Percentiles rank a stretch among this genome's conserved stretches.
Conservation (phyloP, 805 yeast genomes). For the Sugiyamaella boreocaroliniensis region DNA sequence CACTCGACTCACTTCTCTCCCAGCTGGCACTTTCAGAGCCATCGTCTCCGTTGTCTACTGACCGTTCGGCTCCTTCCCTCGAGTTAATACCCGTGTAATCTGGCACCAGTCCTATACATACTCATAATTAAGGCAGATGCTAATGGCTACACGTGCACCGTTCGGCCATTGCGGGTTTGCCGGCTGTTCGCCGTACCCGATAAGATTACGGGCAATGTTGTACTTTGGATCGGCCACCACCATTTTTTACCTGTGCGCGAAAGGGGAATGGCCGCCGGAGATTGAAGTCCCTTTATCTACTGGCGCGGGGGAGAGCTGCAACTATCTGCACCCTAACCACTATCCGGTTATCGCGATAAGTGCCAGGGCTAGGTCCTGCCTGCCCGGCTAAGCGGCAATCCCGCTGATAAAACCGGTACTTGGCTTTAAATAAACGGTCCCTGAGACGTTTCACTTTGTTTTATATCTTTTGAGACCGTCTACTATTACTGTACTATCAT, state of each 20-base stretch:
- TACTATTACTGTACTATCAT: not conserved
- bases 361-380: not conserved
- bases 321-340: not conserved
- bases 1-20: slow-evolving; percentile 15
- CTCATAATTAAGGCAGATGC: slow-evolving; percentile 32
- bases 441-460: no score
- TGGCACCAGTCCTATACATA: not conserved
- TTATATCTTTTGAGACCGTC: not conserved
- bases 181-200: slow-evolving; percentile 29
- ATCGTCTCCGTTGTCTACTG: slow-evolving; percentile 29
- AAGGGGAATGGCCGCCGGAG: not conserved
- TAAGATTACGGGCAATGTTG: slow-evolving; percentile 18
- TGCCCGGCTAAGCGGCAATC: not conserved
- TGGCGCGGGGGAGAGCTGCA: no score
- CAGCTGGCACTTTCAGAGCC: slow-evolving; percentile 24
- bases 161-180: slow-evolving; percentile 27
- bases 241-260: not conserved
- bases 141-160: slow-evolving; percentile 29
- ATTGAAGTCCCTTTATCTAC: not conserved
- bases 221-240: slow-evolving; percentile 1
- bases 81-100: not conserved
- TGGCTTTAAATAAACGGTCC: not conserved
- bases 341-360: not conserved
- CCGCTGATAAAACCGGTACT: not conserved
- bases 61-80: slow-evolving; percentile 32